Percentiles rank a stretch among this genome's conserved stretches.
Conservation (phyloP, 2,329 filamentous ascomycete genomes). For the Paecilomyces fulvus region DNA sequence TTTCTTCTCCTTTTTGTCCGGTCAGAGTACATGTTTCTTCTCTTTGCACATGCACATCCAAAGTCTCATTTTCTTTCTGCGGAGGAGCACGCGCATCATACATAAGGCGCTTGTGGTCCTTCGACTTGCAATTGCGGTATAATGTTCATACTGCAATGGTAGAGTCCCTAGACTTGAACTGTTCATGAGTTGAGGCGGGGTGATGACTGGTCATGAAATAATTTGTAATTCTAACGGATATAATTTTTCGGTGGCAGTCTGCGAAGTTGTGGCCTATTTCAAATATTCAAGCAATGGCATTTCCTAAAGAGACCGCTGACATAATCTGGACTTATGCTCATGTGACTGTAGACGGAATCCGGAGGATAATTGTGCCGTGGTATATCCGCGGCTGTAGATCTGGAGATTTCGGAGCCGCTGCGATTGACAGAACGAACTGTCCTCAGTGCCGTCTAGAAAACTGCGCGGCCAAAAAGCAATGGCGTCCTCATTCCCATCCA, state of each 20-base stretch:
- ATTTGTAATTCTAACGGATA: not conserved
- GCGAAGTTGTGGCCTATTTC: not conserved
- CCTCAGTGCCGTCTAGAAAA: not conserved
- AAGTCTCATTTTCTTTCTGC: not conserved
- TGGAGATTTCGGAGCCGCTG: conserved; percentile 14
- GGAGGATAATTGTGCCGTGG: not conserved
- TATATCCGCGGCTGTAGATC: conserved; percentile 10
- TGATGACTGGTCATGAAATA: not conserved
- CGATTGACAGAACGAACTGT: conserved; percentile 5
- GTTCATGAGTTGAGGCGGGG: not conserved
- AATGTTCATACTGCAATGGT: not conserved
- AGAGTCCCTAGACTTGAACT: not conserved
- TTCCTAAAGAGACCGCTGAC: not conserved
- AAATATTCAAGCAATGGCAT: not conserved
- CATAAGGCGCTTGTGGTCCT: not conserved
- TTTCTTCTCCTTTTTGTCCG: not conserved
- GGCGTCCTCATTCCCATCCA: conserved; percentile 18
- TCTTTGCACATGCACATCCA: not conserved
- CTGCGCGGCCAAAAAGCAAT: conserved; percentile 11
- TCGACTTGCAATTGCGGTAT: not conserved
- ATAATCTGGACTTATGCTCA: not conserved
- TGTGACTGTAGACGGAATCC: not conserved
- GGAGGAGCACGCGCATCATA: not conserved
- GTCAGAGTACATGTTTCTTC: not conserved
- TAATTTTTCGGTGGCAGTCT: not conserved